These are phyloP conservation scores for Cetraspora pellucida DNA, from an alignment of 192 early-diverging fungal species.

Conservation along the genomic window DNA sequence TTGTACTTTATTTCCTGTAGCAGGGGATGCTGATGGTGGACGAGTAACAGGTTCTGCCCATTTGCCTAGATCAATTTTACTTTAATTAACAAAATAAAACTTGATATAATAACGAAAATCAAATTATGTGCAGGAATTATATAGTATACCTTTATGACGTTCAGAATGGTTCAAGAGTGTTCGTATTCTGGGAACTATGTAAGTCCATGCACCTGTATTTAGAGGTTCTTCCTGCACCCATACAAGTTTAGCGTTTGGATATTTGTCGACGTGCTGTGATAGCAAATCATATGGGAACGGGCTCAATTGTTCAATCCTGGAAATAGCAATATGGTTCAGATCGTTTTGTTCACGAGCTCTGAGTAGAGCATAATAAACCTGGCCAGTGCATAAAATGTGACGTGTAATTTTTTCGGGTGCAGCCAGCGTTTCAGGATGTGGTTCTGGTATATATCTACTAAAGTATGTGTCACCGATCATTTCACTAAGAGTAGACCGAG, in stretches of 20 bases:
- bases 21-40: constrained; percentile 82
- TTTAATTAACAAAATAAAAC: neutral
- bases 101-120: neutral
- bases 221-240: constrained; percentile 96
- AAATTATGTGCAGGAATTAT: constrained; percentile 31
- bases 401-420: constrained; percentile 86
- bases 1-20: constrained; percentile 94
- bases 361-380: constrained; percentile 94
- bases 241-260: constrained; percentile 88
- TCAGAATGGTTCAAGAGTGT: constrained; percentile 77
- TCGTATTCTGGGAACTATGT: constrained; percentile 84
- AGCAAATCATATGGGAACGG: constrained; percentile 96
- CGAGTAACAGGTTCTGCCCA: constrained; percentile 83
- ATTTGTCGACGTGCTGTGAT: constrained; percentile 84
- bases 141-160: constrained; percentile 59
- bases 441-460: constrained; percentile 92
- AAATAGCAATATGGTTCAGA: constrained; percentile 86
- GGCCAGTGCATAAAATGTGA: constrained; percentile 93
- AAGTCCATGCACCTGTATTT: constrained; percentile 91
- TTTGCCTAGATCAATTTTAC: constrained; percentile 34
- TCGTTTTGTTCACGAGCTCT: constrained; percentile 91
- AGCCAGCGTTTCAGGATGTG: constrained; percentile 76
- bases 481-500: constrained; percentile 81
- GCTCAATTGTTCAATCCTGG: constrained; percentile 90
- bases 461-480: constrained; percentile 82